Evolutionary conservation across 768 basidiomycete genomes (phyloP).

Genomic region (Paxillus ammoniavirescens): DNA sequence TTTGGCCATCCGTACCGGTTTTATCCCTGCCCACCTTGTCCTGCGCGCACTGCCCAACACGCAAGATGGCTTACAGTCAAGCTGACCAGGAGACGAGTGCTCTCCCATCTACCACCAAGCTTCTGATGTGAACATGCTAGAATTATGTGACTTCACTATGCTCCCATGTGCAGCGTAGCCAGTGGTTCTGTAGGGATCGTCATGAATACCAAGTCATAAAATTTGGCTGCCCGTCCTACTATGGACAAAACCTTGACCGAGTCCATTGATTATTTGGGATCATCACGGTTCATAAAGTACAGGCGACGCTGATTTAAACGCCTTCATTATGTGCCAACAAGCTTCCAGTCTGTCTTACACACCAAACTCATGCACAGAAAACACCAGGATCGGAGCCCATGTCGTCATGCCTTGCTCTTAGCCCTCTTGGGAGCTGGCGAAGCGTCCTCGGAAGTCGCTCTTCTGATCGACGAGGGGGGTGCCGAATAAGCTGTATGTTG

Average conservation of each 20-base stretch:
- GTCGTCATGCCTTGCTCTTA: constrained; percentile 14
- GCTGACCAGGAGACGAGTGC: neutral
- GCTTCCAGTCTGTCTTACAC: neutral
- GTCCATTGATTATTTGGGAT: too few species aligned
- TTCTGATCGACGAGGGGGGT: constrained; percentile 28
- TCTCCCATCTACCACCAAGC: constrained; percentile 1
- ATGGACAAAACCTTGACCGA: neutral
- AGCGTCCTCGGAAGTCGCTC: constrained; percentile 24
- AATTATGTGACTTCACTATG: constrained; percentile 14
- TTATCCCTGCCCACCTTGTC: constrained; percentile 1
- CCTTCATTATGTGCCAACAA: too few species aligned
- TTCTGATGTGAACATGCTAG: constrained; percentile 19
- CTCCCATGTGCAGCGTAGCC: constrained; percentile 7
- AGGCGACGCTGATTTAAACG: neutral
- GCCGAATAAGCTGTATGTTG: constrained; percentile 30
- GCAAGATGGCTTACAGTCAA: constrained; percentile 1
- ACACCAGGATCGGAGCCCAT: too few species aligned
- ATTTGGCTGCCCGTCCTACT: neutral
- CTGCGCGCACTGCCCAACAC: neutral
- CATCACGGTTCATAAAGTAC: neutral
- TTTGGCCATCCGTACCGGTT: constrained; percentile 8
- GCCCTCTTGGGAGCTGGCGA: constrained; percentile 14
- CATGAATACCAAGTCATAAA: constrained; percentile 17
- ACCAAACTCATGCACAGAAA: neutral
- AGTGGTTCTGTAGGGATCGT: constrained; percentile 13